A percentile compares a stretch with the other conserved stretches of the same genome.
These are phyloP conservation scores for Phialemoniopsis sp. DNA, from an alignment of 2,329 filamentous ascomycete genomes.

Conservation along the genomic window DNA sequence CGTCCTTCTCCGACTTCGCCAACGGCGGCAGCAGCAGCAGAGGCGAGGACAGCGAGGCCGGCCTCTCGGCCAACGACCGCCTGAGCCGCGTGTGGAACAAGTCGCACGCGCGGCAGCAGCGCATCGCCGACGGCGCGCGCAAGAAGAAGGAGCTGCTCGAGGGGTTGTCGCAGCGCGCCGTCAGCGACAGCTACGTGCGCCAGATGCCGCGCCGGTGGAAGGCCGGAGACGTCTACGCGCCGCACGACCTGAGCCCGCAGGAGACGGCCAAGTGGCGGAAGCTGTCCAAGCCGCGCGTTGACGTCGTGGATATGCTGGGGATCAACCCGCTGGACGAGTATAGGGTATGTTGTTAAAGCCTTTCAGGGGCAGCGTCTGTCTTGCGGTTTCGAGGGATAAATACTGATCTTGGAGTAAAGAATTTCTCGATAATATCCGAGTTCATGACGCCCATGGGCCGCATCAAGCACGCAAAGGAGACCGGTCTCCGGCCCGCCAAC, in stretches of 20 bases:
- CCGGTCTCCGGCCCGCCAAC: constrained; percentile 81
- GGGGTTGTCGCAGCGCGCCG: constrained; percentile 30
- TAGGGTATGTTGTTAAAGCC: constrained; percentile 62
- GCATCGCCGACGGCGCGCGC: constrained; percentile 4
- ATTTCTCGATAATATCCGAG: constrained; percentile 87
- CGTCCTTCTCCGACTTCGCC: not conserved
- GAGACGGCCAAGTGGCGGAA: constrained; percentile 82
- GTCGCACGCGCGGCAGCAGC: constrained; percentile 7
- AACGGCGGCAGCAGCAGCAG: constrained; percentile 1
- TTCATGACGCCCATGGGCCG: constrained; percentile 82
- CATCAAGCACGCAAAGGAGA: constrained; percentile 72
- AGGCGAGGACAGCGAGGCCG: too few species aligned
- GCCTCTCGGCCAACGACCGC: constrained; percentile 3
- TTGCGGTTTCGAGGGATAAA: too few species aligned
- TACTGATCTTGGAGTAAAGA: constrained; percentile 61
- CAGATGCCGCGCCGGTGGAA: constrained; percentile 70
- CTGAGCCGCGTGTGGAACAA: constrained; percentile 10
- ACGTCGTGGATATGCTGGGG: constrained; percentile 76
- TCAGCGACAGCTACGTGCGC: constrained; percentile 49
- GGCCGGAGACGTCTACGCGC: constrained; percentile 81
- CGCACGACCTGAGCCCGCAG: constrained; percentile 73
- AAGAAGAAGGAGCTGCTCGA: constrained; percentile 28
- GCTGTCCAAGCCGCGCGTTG: constrained; percentile 48
- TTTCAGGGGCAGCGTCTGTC: too few species aligned
- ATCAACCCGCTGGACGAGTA: constrained; percentile 83